phyloP scores from a whole-genome alignment of 495 filamentous ascomycete genomes.

The Cetradonia linearis region DNA sequence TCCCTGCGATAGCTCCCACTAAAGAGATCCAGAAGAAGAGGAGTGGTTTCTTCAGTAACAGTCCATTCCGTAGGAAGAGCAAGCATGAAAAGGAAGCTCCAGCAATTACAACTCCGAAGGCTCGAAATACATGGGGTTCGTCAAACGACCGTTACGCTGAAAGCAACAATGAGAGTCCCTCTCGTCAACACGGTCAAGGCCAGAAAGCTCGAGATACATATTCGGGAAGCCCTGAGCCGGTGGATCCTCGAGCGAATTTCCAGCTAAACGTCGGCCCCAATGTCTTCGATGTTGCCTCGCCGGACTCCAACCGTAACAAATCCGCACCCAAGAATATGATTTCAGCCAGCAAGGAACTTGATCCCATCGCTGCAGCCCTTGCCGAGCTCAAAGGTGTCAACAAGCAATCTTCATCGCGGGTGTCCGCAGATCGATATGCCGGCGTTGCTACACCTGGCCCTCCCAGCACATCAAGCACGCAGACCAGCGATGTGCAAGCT shows the following conservation, averaged over 20 bases:
- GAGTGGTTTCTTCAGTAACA: slow-evolving; percentile 90
- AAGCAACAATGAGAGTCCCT: slow-evolving; percentile 30
- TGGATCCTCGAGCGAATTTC: slow-evolving; percentile 84
- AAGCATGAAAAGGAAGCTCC: slow-evolving; percentile 65
- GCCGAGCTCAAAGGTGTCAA: slow-evolving; percentile 83
- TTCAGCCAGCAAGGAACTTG: slow-evolving; percentile 41
- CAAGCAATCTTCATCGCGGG: slow-evolving; percentile 63
- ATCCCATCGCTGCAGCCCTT: slow-evolving; percentile 86
- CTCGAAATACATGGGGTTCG: slow-evolving; percentile 35
- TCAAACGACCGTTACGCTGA: slow-evolving; percentile 26
- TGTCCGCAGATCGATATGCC: slow-evolving; percentile 89
- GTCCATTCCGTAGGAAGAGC: slow-evolving; percentile 90
- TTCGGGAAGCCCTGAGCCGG: slow-evolving; percentile 70
- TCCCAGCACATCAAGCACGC: slow-evolving; percentile 42
- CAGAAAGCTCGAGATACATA: slow-evolving; percentile 24
- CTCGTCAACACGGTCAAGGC: slow-evolving; percentile 22
- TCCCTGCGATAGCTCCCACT: slow-evolving; percentile 43
- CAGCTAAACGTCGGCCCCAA: slow-evolving; percentile 96
- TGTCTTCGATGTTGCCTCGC: slow-evolving; percentile 89
- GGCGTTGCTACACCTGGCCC: slow-evolving; percentile 79
- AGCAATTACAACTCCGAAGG: slow-evolving; percentile 22
- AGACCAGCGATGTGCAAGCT: slow-evolving; percentile 38
- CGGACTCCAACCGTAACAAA: slow-evolving; percentile 44
- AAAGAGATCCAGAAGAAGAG: slow-evolving; percentile 71
- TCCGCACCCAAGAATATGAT: slow-evolving; percentile 24